Percentiles rank a stretch among this genome's conserved stretches.
Evolutionary conservation across 371 early-diverging fungal species (phyloP).

Genomic region (Batkoa obscura): DNA sequence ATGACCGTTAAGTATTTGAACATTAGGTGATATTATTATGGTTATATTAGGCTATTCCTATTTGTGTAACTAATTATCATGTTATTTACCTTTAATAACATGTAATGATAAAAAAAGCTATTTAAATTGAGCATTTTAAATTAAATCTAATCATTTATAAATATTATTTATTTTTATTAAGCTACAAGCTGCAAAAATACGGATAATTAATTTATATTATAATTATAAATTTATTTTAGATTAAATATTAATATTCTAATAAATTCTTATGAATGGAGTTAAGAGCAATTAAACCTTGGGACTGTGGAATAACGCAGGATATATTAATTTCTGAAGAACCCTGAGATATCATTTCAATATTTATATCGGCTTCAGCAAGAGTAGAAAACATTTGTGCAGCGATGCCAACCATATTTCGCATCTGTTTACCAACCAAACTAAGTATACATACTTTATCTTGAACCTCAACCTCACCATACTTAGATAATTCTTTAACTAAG

Average conservation of each 20-base stretch:
- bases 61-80: too few species aligned
- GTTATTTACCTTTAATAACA: too few species aligned
- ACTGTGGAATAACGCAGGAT: slow-evolving; percentile 78
- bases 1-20: too few species aligned
- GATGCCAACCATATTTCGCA: slow-evolving; percentile 91
- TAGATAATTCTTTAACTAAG: slow-evolving; percentile 45
- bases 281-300: slow-evolving; percentile 51
- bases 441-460: slow-evolving; percentile 77
- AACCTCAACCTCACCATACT: slow-evolving; percentile 53
- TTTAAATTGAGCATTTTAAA: too few species aligned
- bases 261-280: slow-evolving; percentile 69
- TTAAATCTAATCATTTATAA: too few species aligned
- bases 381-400: slow-evolving; percentile 85
- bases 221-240: too few species aligned
- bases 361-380: slow-evolving; percentile 70
- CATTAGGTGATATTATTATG: too few species aligned
- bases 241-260: slow-evolving; percentile 11
- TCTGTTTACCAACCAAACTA: slow-evolving; percentile 86
- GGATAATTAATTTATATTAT: too few species aligned
- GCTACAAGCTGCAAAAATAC: too few species aligned
- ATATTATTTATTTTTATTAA: too few species aligned
- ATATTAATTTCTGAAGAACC: slow-evolving; percentile 95
- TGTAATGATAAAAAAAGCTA: too few species aligned
- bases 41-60: too few species aligned
- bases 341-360: slow-evolving; percentile 97